A percentile compares a stretch with the other conserved stretches of the same genome.
phyloP scores from a whole-genome alignment of 2,329 filamentous ascomycete genomes.

The Fusarium sp. region DNA sequence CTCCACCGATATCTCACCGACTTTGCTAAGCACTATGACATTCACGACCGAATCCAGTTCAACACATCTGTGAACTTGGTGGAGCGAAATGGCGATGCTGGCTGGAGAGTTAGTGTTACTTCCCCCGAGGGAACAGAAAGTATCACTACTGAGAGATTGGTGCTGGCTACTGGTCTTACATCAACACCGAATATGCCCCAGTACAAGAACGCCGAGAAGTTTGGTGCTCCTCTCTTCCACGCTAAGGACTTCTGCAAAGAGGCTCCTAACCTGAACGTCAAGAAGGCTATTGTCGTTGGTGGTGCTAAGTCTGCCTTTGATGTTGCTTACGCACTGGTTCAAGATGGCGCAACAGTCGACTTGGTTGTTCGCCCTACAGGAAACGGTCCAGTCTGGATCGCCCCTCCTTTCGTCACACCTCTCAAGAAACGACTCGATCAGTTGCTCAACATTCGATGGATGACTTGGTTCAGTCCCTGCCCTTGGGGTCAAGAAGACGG shows the following conservation, averaged over 20 bases:
- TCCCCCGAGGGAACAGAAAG: neutral
- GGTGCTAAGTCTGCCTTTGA: constrained; percentile 67
- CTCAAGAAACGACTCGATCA: constrained; percentile 68
- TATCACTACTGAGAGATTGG: constrained; percentile 50
- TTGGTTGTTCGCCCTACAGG: constrained; percentile 59
- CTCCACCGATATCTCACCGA: constrained; percentile 50
- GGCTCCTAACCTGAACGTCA: constrained; percentile 43
- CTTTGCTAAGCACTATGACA: constrained; percentile 54
- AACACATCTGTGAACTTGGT: constrained; percentile 59
- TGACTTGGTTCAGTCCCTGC: constrained; percentile 73
- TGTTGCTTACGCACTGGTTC: constrained; percentile 62
- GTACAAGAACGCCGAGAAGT: constrained; percentile 48
- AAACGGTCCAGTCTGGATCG: constrained; percentile 63
- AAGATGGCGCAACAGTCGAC: constrained; percentile 56
- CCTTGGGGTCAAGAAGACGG: constrained; percentile 68
- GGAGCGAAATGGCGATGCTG: constrained; percentile 26
- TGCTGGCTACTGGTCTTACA: constrained; percentile 60
- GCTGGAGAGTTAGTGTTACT: constrained; percentile 31
- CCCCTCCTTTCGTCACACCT: constrained; percentile 66
- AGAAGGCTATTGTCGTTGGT: constrained; percentile 58
- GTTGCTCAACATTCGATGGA: constrained; percentile 58
- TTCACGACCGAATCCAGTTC: constrained; percentile 59
- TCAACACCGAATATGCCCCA: constrained; percentile 53
- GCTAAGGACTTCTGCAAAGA: constrained; percentile 51
- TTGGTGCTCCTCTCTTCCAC: constrained; percentile 53